Evolutionary conservation across 2,329 filamentous ascomycete genomes (phyloP), one percentile per base, ranked within the genome.

Genomic region (Orbilia javanica): DNA sequence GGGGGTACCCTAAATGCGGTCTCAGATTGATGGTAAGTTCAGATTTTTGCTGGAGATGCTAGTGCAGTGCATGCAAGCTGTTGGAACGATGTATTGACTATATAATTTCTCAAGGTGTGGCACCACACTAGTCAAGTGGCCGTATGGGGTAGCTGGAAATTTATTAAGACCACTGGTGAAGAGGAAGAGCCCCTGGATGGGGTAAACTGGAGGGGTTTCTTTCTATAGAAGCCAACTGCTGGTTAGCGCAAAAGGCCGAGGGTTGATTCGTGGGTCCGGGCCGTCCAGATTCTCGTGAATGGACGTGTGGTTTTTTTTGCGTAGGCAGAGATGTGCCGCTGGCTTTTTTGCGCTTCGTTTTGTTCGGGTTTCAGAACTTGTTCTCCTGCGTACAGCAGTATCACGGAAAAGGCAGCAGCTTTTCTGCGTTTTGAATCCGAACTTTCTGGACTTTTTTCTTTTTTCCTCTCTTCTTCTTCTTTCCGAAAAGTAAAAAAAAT

Each of bases 21-120:
- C 73, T 77, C 73, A 77, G 73, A 67, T 77, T 77, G 60, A 70
- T 76, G 60, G 72, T 50, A 70, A 69, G 72, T 76, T 76, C 57
- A 50, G 60, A 70, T 77, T 65, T 57, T 66, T 65, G 72, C 72
- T 77, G 72, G 60, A 52, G 72, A 77, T 77, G 48, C 73, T 77
- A 77, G 65, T 70, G 48, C 50, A 57, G 48, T 25, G 48, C 34
- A 65, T 1, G 55, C 52, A 64, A 53, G 55, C 48, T 69, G 63
- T 74, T 63, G 52, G 63, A 68, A 69, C 27, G 31, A 44, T 62
- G 73, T 77, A 77, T 70, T 77, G 48, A 66, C 73, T 77, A 77
- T 77, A 77, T 77, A 71, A 77, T 77, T 60, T 77, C 64, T 66
- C 64, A 29, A 71, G 60, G 66, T 77, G 66, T 77, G 73, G 73